phyloP scores from a whole-genome alignment of 495 filamentous ascomycete genomes.

The Talaromyces adpressus region DNA sequence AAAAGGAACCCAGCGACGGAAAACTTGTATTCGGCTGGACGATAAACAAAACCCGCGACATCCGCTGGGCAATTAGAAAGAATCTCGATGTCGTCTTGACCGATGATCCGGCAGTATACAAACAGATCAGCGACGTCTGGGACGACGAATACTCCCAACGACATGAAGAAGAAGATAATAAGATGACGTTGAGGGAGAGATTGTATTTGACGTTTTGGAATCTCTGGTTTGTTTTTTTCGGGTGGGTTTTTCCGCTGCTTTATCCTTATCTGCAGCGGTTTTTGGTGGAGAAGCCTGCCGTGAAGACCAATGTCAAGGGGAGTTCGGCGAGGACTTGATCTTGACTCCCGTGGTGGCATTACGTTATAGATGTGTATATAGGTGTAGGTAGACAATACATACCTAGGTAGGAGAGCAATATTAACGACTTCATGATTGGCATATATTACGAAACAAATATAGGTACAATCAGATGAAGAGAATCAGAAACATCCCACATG shows the following conservation, averaged over 20 bases:
- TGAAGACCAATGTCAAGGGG: not conserved
- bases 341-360: not conserved
- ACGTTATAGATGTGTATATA: not conserved
- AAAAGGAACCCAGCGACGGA: not conserved
- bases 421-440: not conserved
- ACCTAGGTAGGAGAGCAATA: not conserved
- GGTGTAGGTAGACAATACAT: not conserved
- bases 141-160: conserved; percentile 4
- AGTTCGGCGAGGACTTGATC: not conserved
- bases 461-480: not conserved
- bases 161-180: not conserved
- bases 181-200: not conserved
- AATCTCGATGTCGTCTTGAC: conserved; percentile 52
- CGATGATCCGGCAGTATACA: conserved; percentile 45
- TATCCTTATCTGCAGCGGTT: conserved; percentile 4
- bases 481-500: not conserved
- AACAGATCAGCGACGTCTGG: conserved; percentile 34
- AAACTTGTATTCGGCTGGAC: conserved; percentile 75
- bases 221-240: not conserved
- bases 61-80: conserved; percentile 62
- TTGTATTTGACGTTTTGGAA: not conserved
- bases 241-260: not conserved
- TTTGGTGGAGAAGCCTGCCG: conserved; percentile 1
- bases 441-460: not conserved
- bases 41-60: conserved; percentile 64